Conservation (phyloP, 225 moss, liverwort and hornwort species). For the Sphagnum contortum region DNA sequence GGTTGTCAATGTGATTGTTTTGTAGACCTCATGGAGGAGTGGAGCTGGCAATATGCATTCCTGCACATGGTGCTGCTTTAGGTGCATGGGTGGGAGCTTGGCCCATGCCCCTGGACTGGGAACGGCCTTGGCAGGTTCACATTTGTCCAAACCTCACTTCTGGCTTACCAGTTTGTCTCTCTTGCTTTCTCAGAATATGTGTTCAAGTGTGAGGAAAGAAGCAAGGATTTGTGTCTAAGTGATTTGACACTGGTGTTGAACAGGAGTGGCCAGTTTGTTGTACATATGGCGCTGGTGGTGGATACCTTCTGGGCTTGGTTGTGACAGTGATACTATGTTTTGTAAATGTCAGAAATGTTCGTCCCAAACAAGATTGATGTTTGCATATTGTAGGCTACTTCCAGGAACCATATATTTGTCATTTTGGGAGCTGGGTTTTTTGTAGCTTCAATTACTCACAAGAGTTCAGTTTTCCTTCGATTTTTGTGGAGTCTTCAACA, state of each 20-base stretch:
- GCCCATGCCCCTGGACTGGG: constrained; percentile 99
- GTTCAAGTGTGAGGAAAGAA: not conserved
- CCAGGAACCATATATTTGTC: too few species aligned
- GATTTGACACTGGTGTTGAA: not conserved
- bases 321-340: constrained; percentile 28
- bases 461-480: too few species aligned
- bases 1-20: too few species aligned
- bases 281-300: constrained; percentile 74
- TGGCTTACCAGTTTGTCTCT: too few species aligned
- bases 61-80: constrained; percentile 80
- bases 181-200: too few species aligned
- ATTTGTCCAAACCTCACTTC: not conserved
- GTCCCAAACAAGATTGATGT: constrained; percentile 26
- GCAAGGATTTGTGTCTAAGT: not conserved
- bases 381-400: too few species aligned
- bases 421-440: too few species aligned
- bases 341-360: constrained; percentile 13
- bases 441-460: too few species aligned
- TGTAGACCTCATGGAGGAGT: constrained; percentile 64
- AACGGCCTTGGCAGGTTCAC: constrained; percentile 81
- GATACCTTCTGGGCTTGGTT: constrained; percentile 49
- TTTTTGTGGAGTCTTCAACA: too few species aligned
- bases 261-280: constrained; percentile 95
- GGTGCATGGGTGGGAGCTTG: constrained; percentile 97
- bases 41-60: constrained; percentile 79